Percentiles rank a stretch among this genome's conserved stretches.
Evolutionary conservation across 441 rosid genomes (phyloP).

Genomic region (Erysimum pusillum): DNA sequence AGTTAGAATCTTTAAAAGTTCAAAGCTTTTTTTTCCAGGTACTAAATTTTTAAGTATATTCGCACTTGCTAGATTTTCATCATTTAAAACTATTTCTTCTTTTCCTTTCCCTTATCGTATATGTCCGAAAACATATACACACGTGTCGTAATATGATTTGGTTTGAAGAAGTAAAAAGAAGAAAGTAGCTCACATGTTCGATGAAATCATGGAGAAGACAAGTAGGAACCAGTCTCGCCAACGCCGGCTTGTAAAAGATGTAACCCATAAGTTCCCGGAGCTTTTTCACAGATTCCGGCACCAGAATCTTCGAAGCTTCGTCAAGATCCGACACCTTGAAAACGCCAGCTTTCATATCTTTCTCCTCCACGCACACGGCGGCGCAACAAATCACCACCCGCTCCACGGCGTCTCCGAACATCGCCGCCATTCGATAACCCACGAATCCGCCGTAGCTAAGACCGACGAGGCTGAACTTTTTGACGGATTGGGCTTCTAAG

Average conservation of each 20-base stretch:
- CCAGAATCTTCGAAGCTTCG: constrained; percentile 65
- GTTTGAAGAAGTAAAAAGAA: background rate
- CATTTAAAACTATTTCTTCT: background rate
- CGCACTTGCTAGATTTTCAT: constrained; percentile 26
- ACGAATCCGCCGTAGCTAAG: constrained; percentile 90
- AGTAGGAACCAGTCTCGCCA: constrained; percentile 56
- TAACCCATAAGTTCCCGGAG: constrained; percentile 56
- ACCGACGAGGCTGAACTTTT: constrained; percentile 65
- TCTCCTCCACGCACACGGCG: constrained; percentile 84
- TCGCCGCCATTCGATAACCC: constrained; percentile 73
- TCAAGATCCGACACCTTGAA: constrained; percentile 65
- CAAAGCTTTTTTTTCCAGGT: background rate
- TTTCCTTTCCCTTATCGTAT: background rate
- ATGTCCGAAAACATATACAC: background rate
- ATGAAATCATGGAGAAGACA: constrained; percentile 71
- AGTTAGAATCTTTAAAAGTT: constrained; percentile 22
- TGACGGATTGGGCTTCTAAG: constrained; percentile 64
- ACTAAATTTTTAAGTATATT: background rate
- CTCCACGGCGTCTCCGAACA: constrained; percentile 64
- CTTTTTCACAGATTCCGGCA: constrained; percentile 67
- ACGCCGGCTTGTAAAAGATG: constrained; percentile 55
- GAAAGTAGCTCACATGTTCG: constrained; percentile 54
- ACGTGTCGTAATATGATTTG: constrained; percentile 31
- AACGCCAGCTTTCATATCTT: constrained; percentile 69
- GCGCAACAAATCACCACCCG: constrained; percentile 67